Evolutionary conservation across 257 asterid species (phyloP).

Genomic region (Solanum etuberosum): DNA sequence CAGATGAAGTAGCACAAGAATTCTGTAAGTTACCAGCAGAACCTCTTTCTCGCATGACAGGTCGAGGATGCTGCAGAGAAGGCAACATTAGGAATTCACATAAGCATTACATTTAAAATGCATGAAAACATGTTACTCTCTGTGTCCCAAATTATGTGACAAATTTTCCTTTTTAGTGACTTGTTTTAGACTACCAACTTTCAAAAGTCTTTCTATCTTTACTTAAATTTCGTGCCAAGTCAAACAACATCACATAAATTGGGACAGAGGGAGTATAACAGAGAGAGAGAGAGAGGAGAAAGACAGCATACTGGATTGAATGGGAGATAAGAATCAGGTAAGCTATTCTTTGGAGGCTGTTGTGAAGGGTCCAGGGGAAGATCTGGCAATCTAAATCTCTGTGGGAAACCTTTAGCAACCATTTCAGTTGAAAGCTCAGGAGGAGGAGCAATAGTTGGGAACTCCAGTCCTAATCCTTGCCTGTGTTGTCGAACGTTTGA

Average conservation of each 20-base stretch:
- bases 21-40: conserved; percentile 34
- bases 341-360: conserved; percentile 22
- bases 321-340: conserved; percentile 28
- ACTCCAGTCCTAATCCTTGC: conserved; percentile 14
- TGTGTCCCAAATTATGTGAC: neutral
- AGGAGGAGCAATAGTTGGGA: conserved; percentile 11
- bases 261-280: neutral
- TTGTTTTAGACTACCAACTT: neutral
- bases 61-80: conserved; percentile 45
- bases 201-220: neutral
- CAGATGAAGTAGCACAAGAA: conserved; percentile 35
- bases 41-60: conserved; percentile 47
- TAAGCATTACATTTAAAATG: neutral
- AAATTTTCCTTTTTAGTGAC: neutral
- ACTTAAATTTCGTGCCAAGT: neutral
- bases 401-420: conserved; percentile 2
- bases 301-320: conserved; percentile 38
- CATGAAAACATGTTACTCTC: neutral
- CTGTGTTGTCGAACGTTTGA: conserved; percentile 11
- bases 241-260: neutral
- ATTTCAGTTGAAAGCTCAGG: conserved; percentile 12
- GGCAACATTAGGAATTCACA: neutral
- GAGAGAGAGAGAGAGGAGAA: conserved; percentile 7
- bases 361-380: conserved; percentile 13
- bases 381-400: conserved; percentile 10